Percentiles rank a stretch among this genome's conserved stretches.
Conservation (phyloP, 495 filamentous ascomycete species). For the Sporormia fimetaria region DNA sequence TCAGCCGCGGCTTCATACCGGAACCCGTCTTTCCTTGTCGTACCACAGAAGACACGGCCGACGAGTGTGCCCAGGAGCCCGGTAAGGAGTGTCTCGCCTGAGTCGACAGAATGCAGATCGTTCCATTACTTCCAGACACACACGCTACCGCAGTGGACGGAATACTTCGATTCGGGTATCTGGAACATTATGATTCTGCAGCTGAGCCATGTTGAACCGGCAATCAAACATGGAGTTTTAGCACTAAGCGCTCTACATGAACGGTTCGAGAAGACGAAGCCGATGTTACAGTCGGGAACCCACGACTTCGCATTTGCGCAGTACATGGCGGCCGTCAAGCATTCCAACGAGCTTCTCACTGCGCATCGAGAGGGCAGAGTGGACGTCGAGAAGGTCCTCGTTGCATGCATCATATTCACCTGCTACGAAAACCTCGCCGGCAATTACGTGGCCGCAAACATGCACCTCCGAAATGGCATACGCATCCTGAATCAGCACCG, state of each 20-base stretch:
- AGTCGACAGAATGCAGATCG: constrained; percentile 17
- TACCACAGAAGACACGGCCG: constrained; percentile 7
- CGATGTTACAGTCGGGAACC: constrained; percentile 8
- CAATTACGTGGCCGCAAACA: constrained; percentile 22
- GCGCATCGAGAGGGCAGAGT: constrained; percentile 12
- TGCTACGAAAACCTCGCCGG: constrained; percentile 26
- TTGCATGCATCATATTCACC: constrained; percentile 26
- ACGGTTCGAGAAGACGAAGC: constrained; percentile 9
- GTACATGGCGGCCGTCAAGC: constrained; percentile 25
- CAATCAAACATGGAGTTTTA: constrained; percentile 26
- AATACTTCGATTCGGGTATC: constrained; percentile 27
- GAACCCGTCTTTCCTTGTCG: constrained; percentile 20
- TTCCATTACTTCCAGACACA: constrained; percentile 21
- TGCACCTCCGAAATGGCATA: constrained; percentile 24
- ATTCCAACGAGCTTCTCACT: constrained; percentile 22
- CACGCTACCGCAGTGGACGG: constrained; percentile 24
- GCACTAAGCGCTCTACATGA: constrained; percentile 25
- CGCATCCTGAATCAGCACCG: constrained; percentile 19
- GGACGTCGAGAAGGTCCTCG: constrained; percentile 19
- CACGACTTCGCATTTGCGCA: constrained; percentile 24
- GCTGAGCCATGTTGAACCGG: constrained; percentile 22
- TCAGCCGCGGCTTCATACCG: constrained; percentile 17
- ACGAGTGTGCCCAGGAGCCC: constrained; percentile 13
- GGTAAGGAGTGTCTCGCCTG: constrained; percentile 14
- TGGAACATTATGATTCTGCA: constrained; percentile 25